These are phyloP conservation scores for Trematosphaeria pertusa DNA, from an alignment of 2,329 filamentous ascomycete species.

Conservation along the genomic window DNA sequence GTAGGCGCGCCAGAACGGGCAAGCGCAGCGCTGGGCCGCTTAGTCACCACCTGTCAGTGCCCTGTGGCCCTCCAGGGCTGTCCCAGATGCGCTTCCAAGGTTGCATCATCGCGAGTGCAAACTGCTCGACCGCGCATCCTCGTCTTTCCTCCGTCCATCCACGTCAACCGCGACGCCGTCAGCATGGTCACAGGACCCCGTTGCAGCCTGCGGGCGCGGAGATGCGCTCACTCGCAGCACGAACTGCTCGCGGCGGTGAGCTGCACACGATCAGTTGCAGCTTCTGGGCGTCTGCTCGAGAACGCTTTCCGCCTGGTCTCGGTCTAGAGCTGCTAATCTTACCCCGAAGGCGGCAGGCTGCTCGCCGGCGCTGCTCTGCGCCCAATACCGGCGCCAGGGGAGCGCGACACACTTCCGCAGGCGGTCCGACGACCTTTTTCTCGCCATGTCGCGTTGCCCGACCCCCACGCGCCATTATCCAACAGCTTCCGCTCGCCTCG, in stretches of 20 bases:
- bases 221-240: constrained; percentile 9
- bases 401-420: not conserved
- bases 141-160: not conserved
- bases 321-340: no score
- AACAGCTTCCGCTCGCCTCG: constrained; percentile 16
- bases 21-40: constrained; percentile 6
- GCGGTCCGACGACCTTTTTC: no score
- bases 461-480: constrained; percentile 49
- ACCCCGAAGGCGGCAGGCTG: no score
- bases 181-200: constrained; percentile 1
- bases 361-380: no score
- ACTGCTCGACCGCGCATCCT: not conserved
- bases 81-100: not conserved
- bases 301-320: no score
- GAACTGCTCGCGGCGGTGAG: constrained; percentile 16
- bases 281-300: constrained; percentile 6
- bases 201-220: constrained; percentile 7
- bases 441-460: no score
- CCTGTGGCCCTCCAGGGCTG: not conserved
- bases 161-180: constrained; percentile 1
- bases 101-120: not conserved
- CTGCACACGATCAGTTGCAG: constrained; percentile 22
- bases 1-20: constrained; percentile 14
- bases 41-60: no score
- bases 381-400: not conserved